A percentile compares a stretch with the other conserved stretches of the same genome.
These are phyloP conservation scores for Xylariomycetidae sp. DNA, from an alignment of 2,329 filamentous ascomycete genomes.

Conservation along the genomic window DNA sequence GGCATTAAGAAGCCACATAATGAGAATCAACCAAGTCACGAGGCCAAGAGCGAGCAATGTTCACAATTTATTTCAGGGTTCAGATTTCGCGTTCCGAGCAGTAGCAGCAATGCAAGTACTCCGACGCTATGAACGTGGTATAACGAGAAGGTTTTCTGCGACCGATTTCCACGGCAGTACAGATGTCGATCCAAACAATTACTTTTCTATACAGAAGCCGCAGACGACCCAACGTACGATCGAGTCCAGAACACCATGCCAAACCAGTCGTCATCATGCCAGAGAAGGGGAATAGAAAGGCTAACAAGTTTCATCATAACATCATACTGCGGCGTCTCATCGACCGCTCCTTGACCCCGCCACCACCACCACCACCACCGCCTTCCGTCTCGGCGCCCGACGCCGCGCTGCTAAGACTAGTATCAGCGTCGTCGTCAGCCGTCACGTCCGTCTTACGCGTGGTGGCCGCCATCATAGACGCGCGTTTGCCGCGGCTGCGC, in stretches of 20 bases:
- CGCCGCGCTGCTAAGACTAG: not conserved
- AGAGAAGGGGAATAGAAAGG: constrained; percentile 3
- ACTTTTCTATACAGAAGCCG: no score
- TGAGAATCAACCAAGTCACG: no score
- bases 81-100: no score
- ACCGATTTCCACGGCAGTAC: no score
- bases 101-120: no score
- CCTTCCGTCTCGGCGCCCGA: not conserved
- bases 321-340: constrained; percentile 54
- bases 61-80: no score
- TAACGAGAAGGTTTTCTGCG: constrained; percentile 5
- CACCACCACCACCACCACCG: constrained; percentile 15
- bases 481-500: constrained; percentile 31
- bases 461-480: constrained; percentile 35
- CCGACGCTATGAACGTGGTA: constrained; percentile 20
- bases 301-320: constrained; percentile 34
- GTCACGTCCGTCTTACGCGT: constrained; percentile 24
- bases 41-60: no score
- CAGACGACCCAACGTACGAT: no score
- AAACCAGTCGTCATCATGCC: constrained; percentile 6
- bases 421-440: constrained; percentile 17
- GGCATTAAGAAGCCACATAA: no score
- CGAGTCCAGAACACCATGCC: constrained; percentile 8
- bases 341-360: constrained; percentile 25
- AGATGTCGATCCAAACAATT: no score